Evolutionary conservation across 192 early-diverging fungal genomes (phyloP), one percentile per base, ranked within the genome.

Genomic region (Ambispora gerdemannii): DNA sequence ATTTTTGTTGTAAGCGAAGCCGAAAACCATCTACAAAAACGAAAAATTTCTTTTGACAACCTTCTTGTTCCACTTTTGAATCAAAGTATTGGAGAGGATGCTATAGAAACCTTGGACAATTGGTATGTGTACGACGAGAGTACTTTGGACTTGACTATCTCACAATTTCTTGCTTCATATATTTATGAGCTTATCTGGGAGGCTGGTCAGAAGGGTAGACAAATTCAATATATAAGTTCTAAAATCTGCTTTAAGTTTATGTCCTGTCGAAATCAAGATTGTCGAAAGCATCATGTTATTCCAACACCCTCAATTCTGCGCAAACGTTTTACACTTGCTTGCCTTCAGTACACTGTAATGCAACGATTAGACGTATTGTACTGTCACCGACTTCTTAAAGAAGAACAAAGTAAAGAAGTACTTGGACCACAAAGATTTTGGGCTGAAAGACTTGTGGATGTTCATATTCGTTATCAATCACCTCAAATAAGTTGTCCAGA

Each of bases 401-500:
- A n/a, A n/a, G n/a, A n/a, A n/a, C n/a, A n/a, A n/a, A 67, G 31
- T 24, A 50, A 67, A 32, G 8, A 24, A 20, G 6, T 35, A 11
- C 8, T 3, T 51, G 30, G 6, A 0, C 11, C 22, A 53, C 65
- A 67, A 67, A 67, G 50, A 8, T 32, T 4, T 3, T 67, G 65
- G 65, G 32, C 65, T 50, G 63, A 66, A 50, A 66, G 3, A 31
- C 30, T 66, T 0, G 43, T 66, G 25, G 31, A 50, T 13, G 4
- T 2, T 50, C 63, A 66, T 66, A 50, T 66, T 32, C 63, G 63
- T 10, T 66, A 66, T 66, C 63, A 50, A 50, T 33, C 63, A 47
- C 43, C 47, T 31, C 25, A 50, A 8, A 15, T 20, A 50, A 66
- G 63, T 17, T 66, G 38, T 15, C 63, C 43, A 50, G 63, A 66